Percentiles rank a stretch among this genome's conserved stretches.
phyloP scores from a whole-genome alignment of 169 alveolate species.

The Toxoplasma gondii region DNA sequence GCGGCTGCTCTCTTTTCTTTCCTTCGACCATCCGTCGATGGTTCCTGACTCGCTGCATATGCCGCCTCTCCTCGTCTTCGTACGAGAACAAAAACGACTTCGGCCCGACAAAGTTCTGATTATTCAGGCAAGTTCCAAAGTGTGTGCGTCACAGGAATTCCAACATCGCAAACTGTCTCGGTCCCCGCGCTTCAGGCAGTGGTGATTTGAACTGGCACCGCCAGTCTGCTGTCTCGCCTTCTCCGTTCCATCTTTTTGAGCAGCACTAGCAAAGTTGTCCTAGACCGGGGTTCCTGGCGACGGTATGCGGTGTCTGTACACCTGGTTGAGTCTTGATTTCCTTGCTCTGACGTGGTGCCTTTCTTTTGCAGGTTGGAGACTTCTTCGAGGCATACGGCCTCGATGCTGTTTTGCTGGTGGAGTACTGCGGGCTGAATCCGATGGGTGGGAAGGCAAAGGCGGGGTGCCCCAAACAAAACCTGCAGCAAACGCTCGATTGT shows the following conservation, averaged over 20 bases:
- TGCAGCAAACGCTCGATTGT: slow-evolving; percentile 49
- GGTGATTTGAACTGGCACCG: no score
- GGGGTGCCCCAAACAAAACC: slow-evolving; percentile 60
- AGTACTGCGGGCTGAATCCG: slow-evolving; percentile 69
- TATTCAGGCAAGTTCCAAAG: neutral
- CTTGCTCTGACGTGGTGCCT: no score
- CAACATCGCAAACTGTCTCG: neutral
- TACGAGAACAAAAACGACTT: slow-evolving; percentile 25
- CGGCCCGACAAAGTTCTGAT: slow-evolving; percentile 62
- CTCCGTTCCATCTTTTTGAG: no score
- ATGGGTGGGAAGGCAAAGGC: slow-evolving; percentile 72
- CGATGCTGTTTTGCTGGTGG: slow-evolving; percentile 71
- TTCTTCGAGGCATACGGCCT: slow-evolving; percentile 72
- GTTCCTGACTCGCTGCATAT: neutral
- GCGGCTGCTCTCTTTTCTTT: slow-evolving; percentile 40
- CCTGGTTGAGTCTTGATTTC: no score
- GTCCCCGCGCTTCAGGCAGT: no score
- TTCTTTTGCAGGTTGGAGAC: slow-evolving; percentile 61
- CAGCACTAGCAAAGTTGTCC: no score
- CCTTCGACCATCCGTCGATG: slow-evolving; percentile 37
- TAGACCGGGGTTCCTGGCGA: no score
- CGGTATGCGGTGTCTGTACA: no score
- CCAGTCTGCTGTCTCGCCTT: slow-evolving; percentile 12
- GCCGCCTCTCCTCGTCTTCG: slow-evolving; percentile 44
- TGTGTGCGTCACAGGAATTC: neutral